Evolutionary conservation across 176 grass and related monocot genomes (phyloP).

Genomic region (Typha latifolia): DNA sequence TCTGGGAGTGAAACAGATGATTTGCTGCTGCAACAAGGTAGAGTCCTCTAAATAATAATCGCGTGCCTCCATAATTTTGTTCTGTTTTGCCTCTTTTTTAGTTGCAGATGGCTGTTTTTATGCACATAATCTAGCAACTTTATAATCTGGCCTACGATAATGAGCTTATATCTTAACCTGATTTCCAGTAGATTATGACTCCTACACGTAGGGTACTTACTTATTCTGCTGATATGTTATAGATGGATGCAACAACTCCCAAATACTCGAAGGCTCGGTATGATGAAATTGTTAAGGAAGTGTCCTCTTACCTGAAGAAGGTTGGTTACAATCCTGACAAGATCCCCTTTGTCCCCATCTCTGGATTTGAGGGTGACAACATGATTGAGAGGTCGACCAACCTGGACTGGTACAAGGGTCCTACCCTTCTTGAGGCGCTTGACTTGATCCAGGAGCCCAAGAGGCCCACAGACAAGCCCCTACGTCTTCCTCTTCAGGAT

Average conservation of each 20-base stretch:
- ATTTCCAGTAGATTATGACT: too few species aligned
- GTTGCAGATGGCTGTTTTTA: too few species aligned
- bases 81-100: too few species aligned
- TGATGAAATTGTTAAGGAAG: conserved; percentile 76
- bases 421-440: conserved; percentile 69
- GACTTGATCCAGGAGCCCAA: conserved; percentile 76
- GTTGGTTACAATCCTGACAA: conserved; percentile 76
- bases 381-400: conserved; percentile 87
- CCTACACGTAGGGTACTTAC: neutral
- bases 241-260: conserved; percentile 87
- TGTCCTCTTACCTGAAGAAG: conserved; percentile 73
- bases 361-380: conserved; percentile 77
- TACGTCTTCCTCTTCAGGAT: conserved; percentile 86
- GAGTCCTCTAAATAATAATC: too few species aligned
- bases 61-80: too few species aligned
- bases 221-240: neutral
- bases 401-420: conserved; percentile 87
- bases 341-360: conserved; percentile 66
- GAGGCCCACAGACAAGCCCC: conserved; percentile 82
- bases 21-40: conserved; percentile 94
- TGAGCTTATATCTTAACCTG: too few species aligned
- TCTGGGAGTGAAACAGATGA: conserved; percentile 77
- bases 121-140: too few species aligned
- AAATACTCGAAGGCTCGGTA: conserved; percentile 68
- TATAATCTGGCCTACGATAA: too few species aligned